Conservation (phyloP, 495 filamentous ascomycete genomes). For the Penicillium steckii region DNA sequence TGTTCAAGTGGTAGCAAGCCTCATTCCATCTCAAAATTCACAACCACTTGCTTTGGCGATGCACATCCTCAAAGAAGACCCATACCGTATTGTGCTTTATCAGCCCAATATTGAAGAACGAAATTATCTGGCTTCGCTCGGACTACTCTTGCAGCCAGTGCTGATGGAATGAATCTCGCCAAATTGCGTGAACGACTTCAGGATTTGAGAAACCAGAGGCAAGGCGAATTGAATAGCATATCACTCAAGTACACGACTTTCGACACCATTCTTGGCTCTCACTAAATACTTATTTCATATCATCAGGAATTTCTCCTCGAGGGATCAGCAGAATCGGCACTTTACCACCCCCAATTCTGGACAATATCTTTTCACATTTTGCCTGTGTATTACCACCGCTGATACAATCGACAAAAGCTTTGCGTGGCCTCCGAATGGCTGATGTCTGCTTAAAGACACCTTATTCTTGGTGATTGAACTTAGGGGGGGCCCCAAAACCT, state of each 20-base stretch:
- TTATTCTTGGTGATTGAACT: slow-evolving; percentile 36
- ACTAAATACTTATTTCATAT: slow-evolving; percentile 12
- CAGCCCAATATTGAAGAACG: slow-evolving; percentile 38
- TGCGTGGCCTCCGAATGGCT: slow-evolving; percentile 16
- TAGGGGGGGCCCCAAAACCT: slow-evolving; percentile 32
- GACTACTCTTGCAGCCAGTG: slow-evolving; percentile 27
- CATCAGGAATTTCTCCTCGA: slow-evolving; percentile 2
- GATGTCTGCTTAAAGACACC: slow-evolving; percentile 21
- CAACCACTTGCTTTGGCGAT: slow-evolving; percentile 45
- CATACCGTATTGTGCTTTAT: slow-evolving; percentile 39
- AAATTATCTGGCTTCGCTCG: slow-evolving; percentile 33
- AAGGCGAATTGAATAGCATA: no score
- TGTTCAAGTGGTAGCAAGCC: no score
- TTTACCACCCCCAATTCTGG: slow-evolving; percentile 32
- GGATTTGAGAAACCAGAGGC: slow-evolving; percentile 1
- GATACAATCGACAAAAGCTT: slow-evolving; percentile 25
- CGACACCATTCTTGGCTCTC: no score
- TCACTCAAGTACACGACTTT: no score
- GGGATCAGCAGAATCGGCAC: slow-evolving; percentile 16
- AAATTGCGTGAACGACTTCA: slow-evolving; percentile 25
- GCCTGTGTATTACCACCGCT: slow-evolving; percentile 8
- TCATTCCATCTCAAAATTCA: no score
- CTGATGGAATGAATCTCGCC: slow-evolving; percentile 30
- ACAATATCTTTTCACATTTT: slow-evolving; percentile 27
- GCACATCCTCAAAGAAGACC: slow-evolving; percentile 35